Percentiles rank a stretch among this genome's conserved stretches.
phyloP scores from a whole-genome alignment of 176 grass and related monocot species.

The Aegilops umbellulata region DNA sequence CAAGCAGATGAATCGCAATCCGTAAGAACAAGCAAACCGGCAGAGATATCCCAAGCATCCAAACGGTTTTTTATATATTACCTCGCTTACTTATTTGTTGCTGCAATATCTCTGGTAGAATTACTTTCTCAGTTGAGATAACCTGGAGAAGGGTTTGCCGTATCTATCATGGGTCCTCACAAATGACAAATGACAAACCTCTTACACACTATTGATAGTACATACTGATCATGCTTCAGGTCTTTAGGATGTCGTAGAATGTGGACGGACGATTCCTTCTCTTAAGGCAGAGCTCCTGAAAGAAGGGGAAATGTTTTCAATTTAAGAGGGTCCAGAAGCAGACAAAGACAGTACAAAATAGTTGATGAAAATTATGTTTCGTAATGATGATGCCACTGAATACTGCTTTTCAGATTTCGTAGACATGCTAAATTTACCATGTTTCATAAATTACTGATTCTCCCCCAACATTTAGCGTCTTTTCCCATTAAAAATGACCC shows the following conservation, averaged over 20 bases:
- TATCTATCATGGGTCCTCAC: not conserved
- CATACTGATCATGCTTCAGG: not conserved
- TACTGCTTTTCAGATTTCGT: not conserved
- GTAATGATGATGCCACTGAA: not conserved
- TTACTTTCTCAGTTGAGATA: not conserved
- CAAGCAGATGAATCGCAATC: not conserved
- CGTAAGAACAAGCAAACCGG: not conserved
- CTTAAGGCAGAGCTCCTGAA: constrained; percentile 68
- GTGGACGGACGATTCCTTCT: constrained; percentile 47
- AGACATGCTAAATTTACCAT: not conserved
- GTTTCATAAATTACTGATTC: not conserved
- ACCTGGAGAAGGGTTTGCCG: not conserved
- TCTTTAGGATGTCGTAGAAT: constrained; percentile 59
- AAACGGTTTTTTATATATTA: not conserved
- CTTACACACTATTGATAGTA: not conserved
- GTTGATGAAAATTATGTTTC: not conserved
- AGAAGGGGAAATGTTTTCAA: not conserved
- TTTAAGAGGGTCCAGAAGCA: not conserved
- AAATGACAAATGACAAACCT: not conserved
- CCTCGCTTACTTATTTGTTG: not conserved
- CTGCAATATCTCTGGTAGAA: not conserved
- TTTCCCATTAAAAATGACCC: not conserved
- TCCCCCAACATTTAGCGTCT: not conserved
- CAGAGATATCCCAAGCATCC: not conserved
- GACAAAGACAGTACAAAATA: not conserved